A percentile compares a stretch with the other conserved stretches of the same genome.
Evolutionary conservation across 352 stramenopile genomes (phyloP).

Genomic region (Globisporangium nagaii): DNA sequence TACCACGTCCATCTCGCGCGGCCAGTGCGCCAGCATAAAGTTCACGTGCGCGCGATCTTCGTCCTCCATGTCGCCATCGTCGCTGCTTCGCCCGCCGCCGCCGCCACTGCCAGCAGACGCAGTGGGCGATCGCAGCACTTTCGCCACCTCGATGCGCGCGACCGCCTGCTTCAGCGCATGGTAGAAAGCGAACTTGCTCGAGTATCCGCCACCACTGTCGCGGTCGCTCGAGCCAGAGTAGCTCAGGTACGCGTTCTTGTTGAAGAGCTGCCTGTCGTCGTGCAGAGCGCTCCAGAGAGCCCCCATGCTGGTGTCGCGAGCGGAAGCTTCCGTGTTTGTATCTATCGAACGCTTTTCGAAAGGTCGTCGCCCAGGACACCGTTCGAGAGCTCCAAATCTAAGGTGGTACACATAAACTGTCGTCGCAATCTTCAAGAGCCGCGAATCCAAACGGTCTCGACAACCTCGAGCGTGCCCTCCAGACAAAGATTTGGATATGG

Average conservation of each 20-base stretch:
- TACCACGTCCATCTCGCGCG: conserved; percentile 28
- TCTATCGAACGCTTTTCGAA: too few relatives aligned
- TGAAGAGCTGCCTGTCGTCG: conserved; percentile 17
- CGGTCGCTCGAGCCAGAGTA: not conserved
- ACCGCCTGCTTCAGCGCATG: conserved; percentile 26
- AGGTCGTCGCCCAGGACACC: too few relatives aligned
- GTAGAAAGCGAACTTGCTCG: conserved; percentile 26
- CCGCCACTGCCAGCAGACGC: not conserved
- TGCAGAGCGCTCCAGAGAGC: conserved; percentile 25
- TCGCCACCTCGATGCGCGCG: conserved; percentile 26
- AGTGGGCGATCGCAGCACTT: not conserved
- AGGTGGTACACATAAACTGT: not conserved
- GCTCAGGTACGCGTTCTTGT: conserved; percentile 23
- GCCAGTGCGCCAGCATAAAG: conserved; percentile 47
- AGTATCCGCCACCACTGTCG: conserved; percentile 1
- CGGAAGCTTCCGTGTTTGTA: not conserved
- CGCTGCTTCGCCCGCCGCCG: not conserved
- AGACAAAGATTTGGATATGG: too few relatives aligned
- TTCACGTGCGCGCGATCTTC: conserved; percentile 22
- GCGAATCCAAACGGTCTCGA: too few relatives aligned
- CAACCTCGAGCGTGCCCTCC: too few relatives aligned
- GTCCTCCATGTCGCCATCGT: conserved; percentile 6
- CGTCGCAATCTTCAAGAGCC: not conserved
- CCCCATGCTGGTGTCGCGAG: conserved; percentile 15
- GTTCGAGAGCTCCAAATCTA: too few relatives aligned